Evolutionary conservation across 345 rosid genomes (phyloP), one percentile per base, ranked within the genome.

Genomic region (Eucalyptus erythrocorys): DNA sequence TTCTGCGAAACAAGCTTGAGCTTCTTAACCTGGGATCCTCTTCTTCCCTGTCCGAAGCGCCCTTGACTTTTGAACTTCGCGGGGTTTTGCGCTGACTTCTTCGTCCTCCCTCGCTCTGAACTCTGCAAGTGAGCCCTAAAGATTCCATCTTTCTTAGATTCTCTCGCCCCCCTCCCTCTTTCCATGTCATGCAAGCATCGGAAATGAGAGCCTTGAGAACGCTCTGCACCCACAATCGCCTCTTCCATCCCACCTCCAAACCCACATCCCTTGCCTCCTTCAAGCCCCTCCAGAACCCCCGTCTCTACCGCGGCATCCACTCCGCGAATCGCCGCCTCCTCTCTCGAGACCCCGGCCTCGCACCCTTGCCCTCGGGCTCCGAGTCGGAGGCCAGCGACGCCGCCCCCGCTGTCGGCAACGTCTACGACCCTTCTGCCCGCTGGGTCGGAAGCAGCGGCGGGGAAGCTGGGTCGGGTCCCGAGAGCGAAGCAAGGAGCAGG

Each of bases 181-280:
- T 14, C 9, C 4, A 57, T 85, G 48, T 40, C 57, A 88, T 85
- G 85, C 90, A 88, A 86, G 76, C 59, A 34, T 40, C 90, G 43
- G 85, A 89, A n/a, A 89, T 89, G 90, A 89, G 87, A 86, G 68
- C 88, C 0, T 51, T 89, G 57, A 88, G 89, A 57, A 88, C 55
- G 40, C 86, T 88, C 26, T 89, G 32, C 88, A 34, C 85, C 50
- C 87, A 71, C 53, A 49, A 45, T 8, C 90, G 6, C 53, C 49
- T 89, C 48, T 32, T 57, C 85, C 14, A 45, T 64, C 89, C 79
- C 80, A 27, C 82, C 45, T n/a, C 47, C 24, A 64, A 66, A n/a
- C 81, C 50, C 87, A 43, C 22, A 21, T 47, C 79, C 40, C 51
- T 89, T 47, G 30, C 45, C 7, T 89, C 32, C 88, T 68, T 86